Evolutionary conservation across 768 basidiomycete genomes (phyloP), one percentile per base, ranked within the genome.

Genomic region (Lactarius tabidus): DNA sequence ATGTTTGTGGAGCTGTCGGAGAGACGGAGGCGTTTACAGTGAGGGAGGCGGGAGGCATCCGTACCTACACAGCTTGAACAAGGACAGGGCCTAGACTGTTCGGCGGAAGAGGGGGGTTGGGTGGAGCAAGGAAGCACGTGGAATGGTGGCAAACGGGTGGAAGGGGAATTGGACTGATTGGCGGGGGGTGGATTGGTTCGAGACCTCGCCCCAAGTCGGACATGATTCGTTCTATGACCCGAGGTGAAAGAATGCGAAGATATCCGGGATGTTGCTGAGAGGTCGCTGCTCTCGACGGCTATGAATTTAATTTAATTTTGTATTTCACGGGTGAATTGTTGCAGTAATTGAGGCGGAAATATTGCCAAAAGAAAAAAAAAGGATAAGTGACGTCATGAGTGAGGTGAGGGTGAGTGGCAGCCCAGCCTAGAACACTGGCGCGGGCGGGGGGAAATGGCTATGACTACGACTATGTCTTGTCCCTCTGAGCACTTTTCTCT

Each of bases 341-440:
- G n/a, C n/a, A n/a, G 8, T 29, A 55, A 31, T n/a, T 54, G 53
- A 9, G 31, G 20, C 53, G 53, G 12, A 18, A 17, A 54, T 20
- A 31, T 6, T 8, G n/a, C 20, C n/a, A n/a, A n/a, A n/a, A 31
- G 6, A 23, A 26, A 33, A 18, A 7, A 54, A 43, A 54, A 28
- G 12, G 23, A 51, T 57, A 52, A 57, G 65, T 66, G 65, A 66
- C 65, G 65, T 66, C 67, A 60, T 66, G 36, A 28, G 29, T 35
- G 57, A 43, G 38, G 39, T 10, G n/a, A 28, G 31, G 56, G 45
- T 39, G 48, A 54, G 2, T 17, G 52, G 17, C 17, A 20, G 31
- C 52, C 31, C 41, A 57, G 65, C 63, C 63, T 65, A 67, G 63
- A 66, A 60, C 67, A 31, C 35, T 63, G 62, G 62, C 62, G 63